Evolutionary conservation across 495 filamentous ascomycete species (phyloP), one percentile per base, ranked within the genome.

Genomic region (Neurospora sp.): DNA sequence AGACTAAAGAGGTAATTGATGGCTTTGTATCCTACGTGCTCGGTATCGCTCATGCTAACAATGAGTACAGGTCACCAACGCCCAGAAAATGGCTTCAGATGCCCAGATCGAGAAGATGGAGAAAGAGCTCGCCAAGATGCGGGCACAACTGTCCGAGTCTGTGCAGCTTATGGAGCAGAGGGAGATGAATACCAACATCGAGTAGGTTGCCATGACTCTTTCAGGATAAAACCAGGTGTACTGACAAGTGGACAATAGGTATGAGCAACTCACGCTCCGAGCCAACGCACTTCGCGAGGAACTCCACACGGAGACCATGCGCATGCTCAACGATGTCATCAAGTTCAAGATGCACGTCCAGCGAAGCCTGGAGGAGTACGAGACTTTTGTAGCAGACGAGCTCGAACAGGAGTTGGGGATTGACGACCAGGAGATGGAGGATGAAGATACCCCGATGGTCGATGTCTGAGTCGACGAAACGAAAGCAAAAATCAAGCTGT

Each of bases 291-390:
- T 97, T 38, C 90, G 96, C 40, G 96, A 99, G 82, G 94, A 97
- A 79, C 85, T 99, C 18, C 96, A 99, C 78, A 96, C 94, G 14
- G 96, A 97, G 80, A 92, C 97, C 73, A 96, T 97, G 84, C 92
- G 91, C 75, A 95, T 98, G 89, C 83, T 99, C 75, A 96, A 97
- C 83, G 94, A 98, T 78, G 91, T 98, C 79, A 97, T 98, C 85
- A 94, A 94, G 76, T 99, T 99, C 90, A 99, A 99, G 84, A 90
- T 98, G 72, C 96, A 98, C 79, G 87, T 99, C 66, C 96, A 98
- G 81, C 93, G 93, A 82, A 90, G 89, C 71, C 84, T 99, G 42
- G 94, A 97, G 81, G 92, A 94, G 78, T 97, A 97, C 80, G 95
- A 98, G 81, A 90, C 88, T 70, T 96, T 97, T 79, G 93, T 96